These are phyloP conservation scores for Fusarium cicatricum DNA, from an alignment of 2,329 filamentous ascomycete species.

Conservation along the genomic window DNA sequence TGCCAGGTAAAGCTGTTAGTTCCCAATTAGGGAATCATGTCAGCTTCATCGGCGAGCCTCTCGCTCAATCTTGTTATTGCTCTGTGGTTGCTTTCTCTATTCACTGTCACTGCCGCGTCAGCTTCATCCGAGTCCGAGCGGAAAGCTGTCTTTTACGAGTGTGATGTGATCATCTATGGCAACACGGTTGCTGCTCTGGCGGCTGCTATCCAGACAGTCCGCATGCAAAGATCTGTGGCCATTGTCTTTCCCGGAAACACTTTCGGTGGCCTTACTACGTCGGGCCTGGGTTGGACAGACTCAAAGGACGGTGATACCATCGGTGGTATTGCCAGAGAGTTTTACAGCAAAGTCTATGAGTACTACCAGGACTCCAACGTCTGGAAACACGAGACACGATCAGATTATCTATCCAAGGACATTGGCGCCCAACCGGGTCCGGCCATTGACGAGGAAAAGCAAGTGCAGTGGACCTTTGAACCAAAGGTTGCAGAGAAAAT, in stretches of 20 bases:
- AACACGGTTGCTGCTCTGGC: slow-evolving; percentile 35
- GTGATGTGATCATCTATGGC: slow-evolving; percentile 36
- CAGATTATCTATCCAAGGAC: slow-evolving; percentile 16
- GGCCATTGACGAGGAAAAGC: slow-evolving; percentile 26
- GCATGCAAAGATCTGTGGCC: slow-evolving; percentile 33
- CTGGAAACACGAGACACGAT: slow-evolving; percentile 30
- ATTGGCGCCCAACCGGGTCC: slow-evolving; percentile 31
- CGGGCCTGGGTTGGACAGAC: slow-evolving; percentile 34
- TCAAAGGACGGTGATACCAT: slow-evolving; percentile 32
- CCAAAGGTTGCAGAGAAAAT: slow-evolving; percentile 31
- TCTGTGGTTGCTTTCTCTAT: too few species aligned
- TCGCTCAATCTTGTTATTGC: too few species aligned
- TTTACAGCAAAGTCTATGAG: slow-evolving; percentile 24
- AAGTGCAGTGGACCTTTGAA: slow-evolving; percentile 36
- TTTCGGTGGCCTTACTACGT: slow-evolving; percentile 30
- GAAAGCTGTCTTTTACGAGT: slow-evolving; percentile 6
- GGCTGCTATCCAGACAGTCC: slow-evolving; percentile 27
- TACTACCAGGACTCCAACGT: slow-evolving; percentile 18
- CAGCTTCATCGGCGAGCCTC: too few species aligned
- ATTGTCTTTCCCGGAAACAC: slow-evolving; percentile 30
- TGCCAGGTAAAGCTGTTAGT: too few species aligned
- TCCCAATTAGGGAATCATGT: too few species aligned
- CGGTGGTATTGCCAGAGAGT: slow-evolving; percentile 33
- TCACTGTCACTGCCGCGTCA: too few species aligned
- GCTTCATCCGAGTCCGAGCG: too few species aligned